Evolutionary conservation across 2,329 filamentous ascomycete genomes (phyloP).

Genomic region (Trichophyton benhamiae): DNA sequence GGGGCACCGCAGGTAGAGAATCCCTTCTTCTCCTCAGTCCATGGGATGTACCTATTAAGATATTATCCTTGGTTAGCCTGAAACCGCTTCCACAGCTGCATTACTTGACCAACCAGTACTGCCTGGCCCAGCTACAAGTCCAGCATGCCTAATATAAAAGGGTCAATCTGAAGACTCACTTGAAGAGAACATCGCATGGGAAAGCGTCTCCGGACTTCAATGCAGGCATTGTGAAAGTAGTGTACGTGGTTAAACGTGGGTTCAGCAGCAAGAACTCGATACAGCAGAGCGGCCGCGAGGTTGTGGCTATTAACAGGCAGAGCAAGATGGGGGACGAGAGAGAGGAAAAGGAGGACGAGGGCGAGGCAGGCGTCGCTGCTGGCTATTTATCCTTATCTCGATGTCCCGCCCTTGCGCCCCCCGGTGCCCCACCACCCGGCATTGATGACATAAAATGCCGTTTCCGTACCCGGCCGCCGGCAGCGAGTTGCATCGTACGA

Average conservation of each 20-base stretch:
- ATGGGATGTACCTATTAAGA: constrained; percentile 57
- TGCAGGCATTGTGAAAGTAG: constrained; percentile 42
- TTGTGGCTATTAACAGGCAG: too few species aligned
- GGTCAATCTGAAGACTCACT: constrained; percentile 35
- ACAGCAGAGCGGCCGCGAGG: background rate
- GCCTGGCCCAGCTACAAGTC: background rate
- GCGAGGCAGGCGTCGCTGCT: background rate
- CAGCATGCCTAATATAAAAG: background rate
- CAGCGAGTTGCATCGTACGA: background rate
- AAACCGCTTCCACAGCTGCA: constrained; percentile 8
- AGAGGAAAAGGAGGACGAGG: background rate
- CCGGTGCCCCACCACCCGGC: background rate
- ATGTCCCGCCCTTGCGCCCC: background rate
- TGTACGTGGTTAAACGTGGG: constrained; percentile 1
- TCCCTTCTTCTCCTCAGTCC: constrained; percentile 53
- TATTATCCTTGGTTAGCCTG: constrained; percentile 1
- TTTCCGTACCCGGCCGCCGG: background rate
- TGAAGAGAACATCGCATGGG: constrained; percentile 67
- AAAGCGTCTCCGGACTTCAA: constrained; percentile 74
- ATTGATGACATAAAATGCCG: background rate
- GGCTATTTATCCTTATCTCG: background rate
- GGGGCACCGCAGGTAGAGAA: constrained; percentile 69
- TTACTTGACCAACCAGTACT: background rate
- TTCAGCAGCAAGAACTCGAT: background rate
- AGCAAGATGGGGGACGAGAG: background rate